Evolutionary conservation across 805 yeast genomes (phyloP).

Genomic region (Yueomyces sinensis): DNA sequence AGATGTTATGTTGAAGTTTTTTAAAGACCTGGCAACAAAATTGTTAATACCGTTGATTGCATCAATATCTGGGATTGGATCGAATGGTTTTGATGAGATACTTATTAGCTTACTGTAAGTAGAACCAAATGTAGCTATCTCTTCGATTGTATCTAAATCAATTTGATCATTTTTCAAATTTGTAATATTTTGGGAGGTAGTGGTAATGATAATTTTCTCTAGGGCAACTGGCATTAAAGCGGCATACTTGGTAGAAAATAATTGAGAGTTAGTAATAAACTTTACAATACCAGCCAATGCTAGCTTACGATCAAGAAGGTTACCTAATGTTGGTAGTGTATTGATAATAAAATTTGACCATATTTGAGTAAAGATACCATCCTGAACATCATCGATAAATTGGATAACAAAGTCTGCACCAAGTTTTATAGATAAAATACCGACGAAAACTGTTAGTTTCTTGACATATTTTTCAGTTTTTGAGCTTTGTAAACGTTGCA

Average conservation of each 20-base stretch:
- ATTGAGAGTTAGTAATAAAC: conserved; percentile 25
- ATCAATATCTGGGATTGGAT: conserved; percentile 50
- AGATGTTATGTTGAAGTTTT: conserved; percentile 11
- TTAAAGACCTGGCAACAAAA: conserved; percentile 11
- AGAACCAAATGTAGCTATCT: conserved; percentile 75
- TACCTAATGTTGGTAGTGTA: conserved; percentile 34
- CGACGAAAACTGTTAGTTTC: conserved; percentile 52
- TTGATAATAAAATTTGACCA: conserved; percentile 28
- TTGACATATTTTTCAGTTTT: conserved; percentile 74
- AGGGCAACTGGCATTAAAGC: conserved; percentile 31
- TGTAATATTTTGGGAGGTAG: conserved; percentile 27
- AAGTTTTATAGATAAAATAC: conserved; percentile 35
- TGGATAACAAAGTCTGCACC: conserved; percentile 41
- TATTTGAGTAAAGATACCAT: conserved; percentile 38
- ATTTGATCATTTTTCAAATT: conserved; percentile 26
- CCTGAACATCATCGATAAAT: conserved; percentile 65
- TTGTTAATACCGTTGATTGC: conserved; percentile 14
- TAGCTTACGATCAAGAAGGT: conserved; percentile 42
- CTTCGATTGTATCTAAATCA: conserved; percentile 43
- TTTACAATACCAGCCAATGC: conserved; percentile 38
- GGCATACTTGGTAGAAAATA: conserved; percentile 30
- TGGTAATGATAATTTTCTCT: conserved; percentile 28
- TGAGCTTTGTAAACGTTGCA: conserved; percentile 69
- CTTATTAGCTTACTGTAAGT: conserved; percentile 63
- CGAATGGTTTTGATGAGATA: conserved; percentile 46